Evolutionary conservation across 169 alveolate species (phyloP).

Genomic region (Neospora caninum): DNA sequence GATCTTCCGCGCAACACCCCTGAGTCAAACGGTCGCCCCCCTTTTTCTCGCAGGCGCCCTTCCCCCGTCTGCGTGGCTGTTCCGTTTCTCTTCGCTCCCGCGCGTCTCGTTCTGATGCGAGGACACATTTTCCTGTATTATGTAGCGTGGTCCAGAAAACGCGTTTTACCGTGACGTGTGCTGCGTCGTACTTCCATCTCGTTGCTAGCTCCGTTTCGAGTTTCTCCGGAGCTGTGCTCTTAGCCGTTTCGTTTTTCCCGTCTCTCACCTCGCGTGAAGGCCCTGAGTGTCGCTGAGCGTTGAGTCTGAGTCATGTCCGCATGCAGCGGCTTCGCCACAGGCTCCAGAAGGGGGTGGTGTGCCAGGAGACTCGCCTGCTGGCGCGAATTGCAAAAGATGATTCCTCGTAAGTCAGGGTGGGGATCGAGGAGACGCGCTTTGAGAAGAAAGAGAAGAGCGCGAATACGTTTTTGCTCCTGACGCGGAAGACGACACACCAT

Average conservation of each 20-base stretch:
- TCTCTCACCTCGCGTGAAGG: conserved; percentile 18
- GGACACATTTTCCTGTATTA: too few species aligned
- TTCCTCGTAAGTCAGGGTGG: conserved; percentile 34
- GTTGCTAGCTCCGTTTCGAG: neutral
- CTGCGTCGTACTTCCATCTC: too few species aligned
- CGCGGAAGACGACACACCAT: neutral
- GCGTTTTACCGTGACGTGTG: too few species aligned
- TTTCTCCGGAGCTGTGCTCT: neutral
- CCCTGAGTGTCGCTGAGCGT: conserved; percentile 17
- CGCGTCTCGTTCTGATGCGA: neutral
- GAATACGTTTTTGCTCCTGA: neutral
- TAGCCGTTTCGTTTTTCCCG: neutral
- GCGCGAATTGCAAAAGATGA: conserved; percentile 73
- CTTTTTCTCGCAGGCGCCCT: too few species aligned
- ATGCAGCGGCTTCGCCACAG: conserved; percentile 34
- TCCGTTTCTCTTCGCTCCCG: neutral
- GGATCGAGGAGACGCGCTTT: conserved; percentile 4
- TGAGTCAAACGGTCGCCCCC: too few species aligned
- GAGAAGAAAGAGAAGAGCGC: conserved; percentile 12
- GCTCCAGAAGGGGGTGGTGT: conserved; percentile 34
- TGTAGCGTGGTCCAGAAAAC: too few species aligned
- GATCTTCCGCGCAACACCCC: too few species aligned
- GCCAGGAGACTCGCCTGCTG: conserved; percentile 42
- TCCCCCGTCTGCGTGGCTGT: neutral
- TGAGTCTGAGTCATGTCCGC: conserved; percentile 11